Conservation (phyloP, 179 eudicot species). For the Beta lomatogona region DNA sequence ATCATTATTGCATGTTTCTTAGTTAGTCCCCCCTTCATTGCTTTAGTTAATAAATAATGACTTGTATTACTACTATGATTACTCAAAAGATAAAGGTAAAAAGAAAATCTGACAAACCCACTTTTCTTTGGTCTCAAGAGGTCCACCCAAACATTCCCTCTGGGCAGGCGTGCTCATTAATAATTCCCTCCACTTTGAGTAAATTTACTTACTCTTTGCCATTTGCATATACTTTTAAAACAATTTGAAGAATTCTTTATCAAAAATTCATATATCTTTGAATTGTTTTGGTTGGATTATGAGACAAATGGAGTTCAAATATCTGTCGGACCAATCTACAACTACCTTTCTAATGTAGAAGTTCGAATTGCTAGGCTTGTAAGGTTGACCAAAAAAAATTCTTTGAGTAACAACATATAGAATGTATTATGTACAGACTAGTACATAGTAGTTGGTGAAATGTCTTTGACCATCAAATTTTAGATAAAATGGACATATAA, state of each 20-base stretch:
- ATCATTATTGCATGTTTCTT: conserved; percentile 36
- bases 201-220: not conserved
- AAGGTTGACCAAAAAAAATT: not conserved
- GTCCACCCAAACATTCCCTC: conserved; percentile 43
- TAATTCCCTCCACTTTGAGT: conserved; percentile 39
- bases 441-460: too few species aligned
- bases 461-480: too few species aligned
- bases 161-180: conserved; percentile 39
- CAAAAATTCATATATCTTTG: not conserved
- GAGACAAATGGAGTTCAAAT: conserved; percentile 13
- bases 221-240: not conserved
- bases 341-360: conserved; percentile 16
- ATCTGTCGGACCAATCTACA: conserved; percentile 5
- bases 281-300: conserved; percentile 1
- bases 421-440: too few species aligned
- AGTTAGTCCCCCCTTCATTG: not conserved
- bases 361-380: not conserved
- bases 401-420: too few species aligned
- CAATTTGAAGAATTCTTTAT: not conserved
- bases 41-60: conserved; percentile 24
- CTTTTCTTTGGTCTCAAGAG: conserved; percentile 16
- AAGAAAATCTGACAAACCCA: conserved; percentile 29
- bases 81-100: conserved; percentile 1
- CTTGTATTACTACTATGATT: conserved; percentile 16
- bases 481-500: too few species aligned